phyloP scores from a whole-genome alignment of 805 yeast genomes.

The Lipomyces japonicus region DNA sequence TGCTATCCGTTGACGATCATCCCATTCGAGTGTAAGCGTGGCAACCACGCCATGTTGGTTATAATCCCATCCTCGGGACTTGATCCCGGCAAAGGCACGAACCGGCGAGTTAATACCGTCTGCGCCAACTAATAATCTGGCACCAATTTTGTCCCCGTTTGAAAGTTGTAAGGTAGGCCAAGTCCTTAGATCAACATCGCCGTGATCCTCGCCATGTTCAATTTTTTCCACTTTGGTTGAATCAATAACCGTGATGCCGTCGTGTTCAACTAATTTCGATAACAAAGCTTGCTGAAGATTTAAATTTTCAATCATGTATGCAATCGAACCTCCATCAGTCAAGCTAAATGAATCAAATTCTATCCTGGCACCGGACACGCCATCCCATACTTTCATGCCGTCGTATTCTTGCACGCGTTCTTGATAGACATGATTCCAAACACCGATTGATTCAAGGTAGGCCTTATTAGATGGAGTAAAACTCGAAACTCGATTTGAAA shows the following conservation, averaged over 20 bases:
- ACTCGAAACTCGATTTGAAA: slow-evolving; percentile 78
- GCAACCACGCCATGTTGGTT: slow-evolving; percentile 90
- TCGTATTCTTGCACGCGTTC: slow-evolving; percentile 80
- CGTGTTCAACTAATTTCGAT: slow-evolving; percentile 48
- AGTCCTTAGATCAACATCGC: slow-evolving; percentile 38
- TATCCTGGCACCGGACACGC: slow-evolving; percentile 63
- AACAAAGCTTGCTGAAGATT: slow-evolving; percentile 77
- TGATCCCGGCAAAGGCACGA: slow-evolving; percentile 72
- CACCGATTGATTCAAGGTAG: slow-evolving; percentile 51
- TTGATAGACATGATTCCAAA: slow-evolving; percentile 63
- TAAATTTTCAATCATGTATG: slow-evolving; percentile 83
- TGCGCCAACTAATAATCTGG: slow-evolving; percentile 59
- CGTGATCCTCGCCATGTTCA: slow-evolving; percentile 29
- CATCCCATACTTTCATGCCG: slow-evolving; percentile 81
- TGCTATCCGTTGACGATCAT: slow-evolving; percentile 68
- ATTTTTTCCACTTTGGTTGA: slow-evolving; percentile 65
- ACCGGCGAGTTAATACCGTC: slow-evolving; percentile 96
- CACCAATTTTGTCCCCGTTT: slow-evolving; percentile 56
- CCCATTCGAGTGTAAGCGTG: slow-evolving; percentile 68
- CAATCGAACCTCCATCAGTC: slow-evolving; percentile 41
- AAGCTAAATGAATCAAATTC: slow-evolving; percentile 60
- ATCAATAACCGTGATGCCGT: slow-evolving; percentile 49
- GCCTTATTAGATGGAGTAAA: slow-evolving; percentile 69
- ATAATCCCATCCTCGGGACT: slow-evolving; percentile 90
- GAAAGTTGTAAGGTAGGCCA: slow-evolving; percentile 77